Evolutionary conservation across 305 asterid species (phyloP).

Genomic region (Caryopteris hybrid): DNA sequence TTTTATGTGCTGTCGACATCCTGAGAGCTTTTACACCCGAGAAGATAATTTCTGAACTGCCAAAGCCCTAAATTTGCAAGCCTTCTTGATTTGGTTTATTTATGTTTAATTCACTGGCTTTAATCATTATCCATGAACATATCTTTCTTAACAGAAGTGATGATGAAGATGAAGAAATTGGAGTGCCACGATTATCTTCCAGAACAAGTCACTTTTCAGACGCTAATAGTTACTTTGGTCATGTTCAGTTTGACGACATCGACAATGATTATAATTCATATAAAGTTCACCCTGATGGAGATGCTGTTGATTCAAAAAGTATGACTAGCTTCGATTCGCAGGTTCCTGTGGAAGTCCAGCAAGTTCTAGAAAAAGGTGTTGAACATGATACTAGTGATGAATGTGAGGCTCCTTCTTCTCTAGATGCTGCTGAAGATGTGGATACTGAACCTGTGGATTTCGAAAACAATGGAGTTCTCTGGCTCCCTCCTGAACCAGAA

Average conservation of each 20-base stretch:
- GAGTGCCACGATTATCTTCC: slow-evolving; percentile 45
- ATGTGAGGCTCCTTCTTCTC: slow-evolving; percentile 70
- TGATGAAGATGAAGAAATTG: slow-evolving; percentile 70
- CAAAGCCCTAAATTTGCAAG: not conserved
- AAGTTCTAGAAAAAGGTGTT: slow-evolving; percentile 36
- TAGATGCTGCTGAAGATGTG: slow-evolving; percentile 54
- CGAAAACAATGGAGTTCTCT: slow-evolving; percentile 83
- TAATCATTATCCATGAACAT: not conserved
- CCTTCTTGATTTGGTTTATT: not conserved
- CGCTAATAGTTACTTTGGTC: slow-evolving; percentile 53
- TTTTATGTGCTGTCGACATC: not conserved
- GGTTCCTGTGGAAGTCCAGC: slow-evolving; percentile 49
- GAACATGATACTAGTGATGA: slow-evolving; percentile 60
- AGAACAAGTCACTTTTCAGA: slow-evolving; percentile 40
- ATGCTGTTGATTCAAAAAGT: slow-evolving; percentile 45
- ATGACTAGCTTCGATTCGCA: slow-evolving; percentile 40
- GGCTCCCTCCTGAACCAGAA: slow-evolving; percentile 99
- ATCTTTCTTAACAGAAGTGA: slow-evolving; percentile 59
- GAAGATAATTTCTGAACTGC: slow-evolving; percentile 3
- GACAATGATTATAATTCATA: slow-evolving; percentile 42
- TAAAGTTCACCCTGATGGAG: slow-evolving; percentile 60
- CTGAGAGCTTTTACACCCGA: slow-evolving; percentile 8
- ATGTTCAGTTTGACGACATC: slow-evolving; percentile 48
- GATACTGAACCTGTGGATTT: slow-evolving; percentile 81
- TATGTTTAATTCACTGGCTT: not conserved